Percentiles rank a stretch among this genome's conserved stretches.
Conservation (phyloP, 2,329 filamentous ascomycete genomes). For the Cercospora janseana region DNA sequence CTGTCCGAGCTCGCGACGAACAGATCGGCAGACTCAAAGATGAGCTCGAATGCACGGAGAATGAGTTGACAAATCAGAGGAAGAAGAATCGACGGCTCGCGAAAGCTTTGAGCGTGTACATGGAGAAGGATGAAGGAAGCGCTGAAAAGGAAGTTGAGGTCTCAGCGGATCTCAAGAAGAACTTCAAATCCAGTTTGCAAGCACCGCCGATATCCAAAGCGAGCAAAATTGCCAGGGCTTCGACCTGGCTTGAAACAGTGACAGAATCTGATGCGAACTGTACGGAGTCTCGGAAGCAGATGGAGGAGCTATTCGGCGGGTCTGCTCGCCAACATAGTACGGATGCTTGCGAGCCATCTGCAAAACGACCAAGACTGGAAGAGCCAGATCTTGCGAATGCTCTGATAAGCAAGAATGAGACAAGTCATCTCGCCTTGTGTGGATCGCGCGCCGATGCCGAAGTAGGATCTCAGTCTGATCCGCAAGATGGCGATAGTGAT, state of each 20-base stretch:
- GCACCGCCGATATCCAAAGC: not conserved
- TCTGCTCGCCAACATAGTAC: no score
- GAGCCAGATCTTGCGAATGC: not conserved
- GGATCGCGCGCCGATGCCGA: no score
- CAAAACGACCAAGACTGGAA: not conserved
- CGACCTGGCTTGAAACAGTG: not conserved
- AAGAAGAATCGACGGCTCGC: slow-evolving; percentile 5
- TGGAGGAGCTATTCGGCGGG: slow-evolving; percentile 9
- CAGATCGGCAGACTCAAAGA: not conserved
- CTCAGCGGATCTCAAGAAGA: not conserved
- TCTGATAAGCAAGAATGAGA: not conserved
- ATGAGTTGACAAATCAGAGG: not conserved
- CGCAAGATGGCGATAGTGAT: no score
- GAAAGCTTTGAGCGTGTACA: not conserved
- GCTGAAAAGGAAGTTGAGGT: not conserved
- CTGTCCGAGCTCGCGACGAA: not conserved
- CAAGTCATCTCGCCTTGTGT: not conserved
- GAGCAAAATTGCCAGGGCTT: not conserved
- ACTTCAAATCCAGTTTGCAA: not conserved
- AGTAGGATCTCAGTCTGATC: no score
- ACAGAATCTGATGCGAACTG: not conserved
- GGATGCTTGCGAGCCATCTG: not conserved
- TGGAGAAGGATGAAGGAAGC: not conserved
- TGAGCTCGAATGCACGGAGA: not conserved
- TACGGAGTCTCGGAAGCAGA: slow-evolving; percentile 2